Base-by-base conservation (phyloP, 164 flowering plant genomes). In the Amborella trichopoda region DNA sequence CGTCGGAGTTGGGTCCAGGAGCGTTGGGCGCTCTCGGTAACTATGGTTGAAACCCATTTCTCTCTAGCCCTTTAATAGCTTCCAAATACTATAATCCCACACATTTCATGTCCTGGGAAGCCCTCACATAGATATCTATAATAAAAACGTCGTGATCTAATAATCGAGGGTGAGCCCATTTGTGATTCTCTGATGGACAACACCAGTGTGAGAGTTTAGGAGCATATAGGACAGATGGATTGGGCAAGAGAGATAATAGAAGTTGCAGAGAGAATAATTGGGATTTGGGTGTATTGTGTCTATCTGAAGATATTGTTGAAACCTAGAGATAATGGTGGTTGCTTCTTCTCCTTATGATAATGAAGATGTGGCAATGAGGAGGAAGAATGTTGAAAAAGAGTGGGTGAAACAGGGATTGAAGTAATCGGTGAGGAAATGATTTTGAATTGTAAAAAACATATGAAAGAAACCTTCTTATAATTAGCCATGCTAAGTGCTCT, bases 61-160 rank as follows among this genome's bases (percentile, higher is more conserved):
- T 40, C 68, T 75, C 76, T 49, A 88, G 59, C 36, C 64, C 62
- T 28, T 91, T 71, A 39, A 88, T 73, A 13, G 94, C 96, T 56
- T 93, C 99, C 2, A 88, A 63, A 60, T 88, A 80, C 76, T 93
- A 96, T 59, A 84, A 30, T 1, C 99, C 99, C 10, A 91, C 99
- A 52, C 96, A 84, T 68, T 91, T 91, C 99, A 91, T 91, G 59
- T 91, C 99, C 81, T 93, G 99, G 2, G 96, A 82, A 1, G 95
- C 99, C 24, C 99, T 58, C 6, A 91, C 99, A 43, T 34, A 82
- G 41, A 93, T 74, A 27, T 68, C 41, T 3, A 94, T 94, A 2
- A 36, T 17, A 8, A 33, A 25, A 49, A 84, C 94, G 48, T 82
- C 8, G 50, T 63, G 76, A 14, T 86, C 99, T 1, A 42, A 53